Percentiles rank a stretch among this genome's conserved stretches.
Evolutionary conservation across 192 early-diverging fungal genomes (phyloP).

Genomic region (Entomortierella chlamydospora): DNA sequence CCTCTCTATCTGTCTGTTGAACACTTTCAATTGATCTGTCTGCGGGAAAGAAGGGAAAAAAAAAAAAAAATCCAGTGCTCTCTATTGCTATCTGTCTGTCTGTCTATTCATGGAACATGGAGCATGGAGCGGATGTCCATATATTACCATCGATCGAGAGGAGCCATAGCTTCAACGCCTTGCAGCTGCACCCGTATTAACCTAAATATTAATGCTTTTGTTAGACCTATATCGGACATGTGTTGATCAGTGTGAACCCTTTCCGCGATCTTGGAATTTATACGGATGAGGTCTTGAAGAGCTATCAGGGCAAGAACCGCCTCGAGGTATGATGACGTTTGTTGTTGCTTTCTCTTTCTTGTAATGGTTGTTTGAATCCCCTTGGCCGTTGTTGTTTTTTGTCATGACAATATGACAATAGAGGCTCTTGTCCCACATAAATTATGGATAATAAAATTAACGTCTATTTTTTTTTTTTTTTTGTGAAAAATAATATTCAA

Average conservation of each 20-base stretch:
- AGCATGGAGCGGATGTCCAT: too few relatives aligned
- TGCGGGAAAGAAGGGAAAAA: neutral
- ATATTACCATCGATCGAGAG: too few relatives aligned
- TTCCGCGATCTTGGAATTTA: slow-evolving; percentile 97
- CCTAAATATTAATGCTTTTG: too few relatives aligned
- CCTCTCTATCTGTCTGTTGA: too few relatives aligned
- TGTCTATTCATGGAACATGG: neutral
- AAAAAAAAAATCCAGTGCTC: neutral
- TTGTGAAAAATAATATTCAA: slow-evolving; percentile 18
- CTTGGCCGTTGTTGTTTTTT: neutral
- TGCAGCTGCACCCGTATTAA: too few relatives aligned
- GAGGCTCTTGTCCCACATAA: slow-evolving; percentile 5
- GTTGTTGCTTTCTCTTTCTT: neutral
- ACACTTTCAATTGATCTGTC: neutral
- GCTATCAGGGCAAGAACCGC: slow-evolving; percentile 88
- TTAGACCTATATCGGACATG: slow-evolving; percentile 97
- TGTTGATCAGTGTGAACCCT: slow-evolving; percentile 92
- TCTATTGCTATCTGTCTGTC: neutral
- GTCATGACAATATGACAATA: neutral
- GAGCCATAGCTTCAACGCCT: too few relatives aligned
- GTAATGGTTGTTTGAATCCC: neutral
- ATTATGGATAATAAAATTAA: neutral
- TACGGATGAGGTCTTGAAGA: slow-evolving; percentile 87
- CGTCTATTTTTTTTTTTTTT: neutral
- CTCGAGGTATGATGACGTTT: slow-evolving; percentile 67